Evolutionary conservation across 2,329 filamentous ascomycete genomes (phyloP), one percentile per base, ranked within the genome.

Genomic region (Diaporthe helianthi): DNA sequence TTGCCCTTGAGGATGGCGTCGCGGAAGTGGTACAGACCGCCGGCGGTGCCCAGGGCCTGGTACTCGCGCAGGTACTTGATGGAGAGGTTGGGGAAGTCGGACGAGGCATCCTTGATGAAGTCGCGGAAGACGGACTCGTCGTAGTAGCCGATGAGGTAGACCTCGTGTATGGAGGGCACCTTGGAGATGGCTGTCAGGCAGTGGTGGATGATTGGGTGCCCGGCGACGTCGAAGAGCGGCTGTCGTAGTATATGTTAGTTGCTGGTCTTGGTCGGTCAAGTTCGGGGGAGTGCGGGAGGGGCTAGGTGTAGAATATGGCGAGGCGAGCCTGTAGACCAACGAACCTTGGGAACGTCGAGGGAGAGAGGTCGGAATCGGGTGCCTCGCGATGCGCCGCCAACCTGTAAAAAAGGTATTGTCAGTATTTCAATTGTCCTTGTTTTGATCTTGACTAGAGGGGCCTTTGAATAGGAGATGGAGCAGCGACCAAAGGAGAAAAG

Each of bases 61-160:
- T 99, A 99, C 85, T 99, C 96, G 78, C 96, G 93, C 66, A 99
- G 89, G 84, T 99, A 99, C 81, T 94, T 93, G 83, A 98, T 93
- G 76, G 90, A 90, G 76, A 98, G 89, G 78, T 93, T 89, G 66
- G 94, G 93, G 83, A 97, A 97, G 79, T 93, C 92, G 80, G 89
- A 89, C 71, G 90, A 86, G 71, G 94, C 89, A 79, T 97, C 92
- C 83, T 97, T 97, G 85, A 98, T 97, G 84, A 98, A 98, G 83
- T 98, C 94, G 77, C 94, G 92, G 88, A 98, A 98, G 76, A 98
- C 93, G 53, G 89, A 88, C 84, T 98, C 96, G 80, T 99, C 96
- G 82, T 98, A 99, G 88, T 99, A 99, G 78, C 96, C 96, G 78
- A 99, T 97, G 78, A 99, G 91, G 85, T 96, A 94, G 76, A 99